Evolutionary conservation across 139 green algal genomes (phyloP).

Genomic region (Eudorina sp.): DNA sequence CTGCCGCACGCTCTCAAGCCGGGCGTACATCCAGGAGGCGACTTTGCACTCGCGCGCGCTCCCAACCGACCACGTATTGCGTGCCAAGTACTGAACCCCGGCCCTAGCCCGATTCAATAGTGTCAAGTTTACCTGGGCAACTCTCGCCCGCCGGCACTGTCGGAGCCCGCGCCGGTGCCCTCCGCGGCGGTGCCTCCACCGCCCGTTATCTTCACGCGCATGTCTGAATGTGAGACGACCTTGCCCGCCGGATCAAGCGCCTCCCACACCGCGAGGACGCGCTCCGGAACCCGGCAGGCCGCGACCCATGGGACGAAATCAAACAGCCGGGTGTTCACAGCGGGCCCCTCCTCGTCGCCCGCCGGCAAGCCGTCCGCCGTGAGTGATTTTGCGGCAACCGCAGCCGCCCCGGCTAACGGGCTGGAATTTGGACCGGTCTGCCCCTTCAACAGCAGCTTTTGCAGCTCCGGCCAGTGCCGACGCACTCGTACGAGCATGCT

Average conservation of each 20-base stretch:
- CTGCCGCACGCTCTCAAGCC: too few species aligned
- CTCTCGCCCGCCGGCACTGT: neutral
- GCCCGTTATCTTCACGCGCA: neutral
- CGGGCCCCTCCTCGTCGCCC: neutral
- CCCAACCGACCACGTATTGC: neutral
- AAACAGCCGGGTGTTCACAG: neutral
- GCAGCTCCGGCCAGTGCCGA: neutral
- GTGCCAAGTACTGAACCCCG: neutral
- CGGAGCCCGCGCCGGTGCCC: neutral
- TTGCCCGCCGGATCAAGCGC: conserved; percentile 10
- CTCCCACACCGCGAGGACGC: conserved; percentile 1
- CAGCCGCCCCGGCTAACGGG: neutral
- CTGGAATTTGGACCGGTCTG: neutral
- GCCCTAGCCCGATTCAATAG: neutral
- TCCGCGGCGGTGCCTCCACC: neutral
- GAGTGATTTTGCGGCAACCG: neutral
- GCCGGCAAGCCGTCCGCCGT: neutral
- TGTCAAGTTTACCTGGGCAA: conserved; percentile 17
- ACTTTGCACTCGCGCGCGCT: neutral
- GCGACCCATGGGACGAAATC: conserved; percentile 5
- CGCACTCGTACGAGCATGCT: conserved; percentile 28
- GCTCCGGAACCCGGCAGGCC: neutral
- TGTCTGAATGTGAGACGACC: neutral
- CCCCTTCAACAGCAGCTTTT: neutral
- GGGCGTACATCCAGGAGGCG: too few species aligned